Evolutionary conservation across 768 basidiomycete species (phyloP).

Genomic region (Scleroderma citrinum): DNA sequence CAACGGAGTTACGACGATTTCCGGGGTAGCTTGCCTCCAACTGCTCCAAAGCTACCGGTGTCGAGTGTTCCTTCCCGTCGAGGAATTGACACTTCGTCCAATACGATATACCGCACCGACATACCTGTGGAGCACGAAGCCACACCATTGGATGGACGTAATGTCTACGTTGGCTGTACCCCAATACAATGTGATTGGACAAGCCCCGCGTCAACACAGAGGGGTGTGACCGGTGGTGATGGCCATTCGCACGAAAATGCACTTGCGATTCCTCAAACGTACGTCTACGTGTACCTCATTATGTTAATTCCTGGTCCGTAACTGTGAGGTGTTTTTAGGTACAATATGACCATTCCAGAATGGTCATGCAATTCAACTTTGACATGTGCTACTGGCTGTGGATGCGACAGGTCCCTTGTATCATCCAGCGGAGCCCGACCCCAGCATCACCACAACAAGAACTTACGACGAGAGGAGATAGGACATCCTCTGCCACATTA

Average conservation of each 20-base stretch:
- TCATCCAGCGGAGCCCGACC: constrained; percentile 1
- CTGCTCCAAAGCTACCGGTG: constrained; percentile 8
- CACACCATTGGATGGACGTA: background rate
- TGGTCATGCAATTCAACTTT: constrained; percentile 12
- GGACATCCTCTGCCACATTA: background rate
- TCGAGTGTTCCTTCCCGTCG: constrained; percentile 9
- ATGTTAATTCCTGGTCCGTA: background rate
- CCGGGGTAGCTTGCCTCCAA: constrained; percentile 2
- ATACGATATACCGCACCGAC: constrained; percentile 6
- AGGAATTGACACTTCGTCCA: background rate
- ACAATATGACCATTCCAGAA: constrained; percentile 10
- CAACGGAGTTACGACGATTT: constrained; percentile 10
- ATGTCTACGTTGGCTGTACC: background rate
- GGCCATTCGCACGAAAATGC: background rate
- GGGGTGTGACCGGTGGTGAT: background rate
- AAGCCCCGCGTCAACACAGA: constrained; percentile 3
- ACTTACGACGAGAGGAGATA: background rate
- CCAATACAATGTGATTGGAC: constrained; percentile 2
- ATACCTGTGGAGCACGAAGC: background rate
- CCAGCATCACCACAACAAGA: constrained; percentile 3
- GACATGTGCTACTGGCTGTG: constrained; percentile 7
- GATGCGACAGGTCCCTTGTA: background rate
- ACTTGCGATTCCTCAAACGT: constrained; percentile 9
- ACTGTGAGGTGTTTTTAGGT: constrained; percentile 3
- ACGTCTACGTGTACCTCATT: background rate